These are phyloP conservation scores for Taiozyma sp. DNA, from an alignment of 1,139 yeast genomes.

Conservation along the genomic window DNA sequence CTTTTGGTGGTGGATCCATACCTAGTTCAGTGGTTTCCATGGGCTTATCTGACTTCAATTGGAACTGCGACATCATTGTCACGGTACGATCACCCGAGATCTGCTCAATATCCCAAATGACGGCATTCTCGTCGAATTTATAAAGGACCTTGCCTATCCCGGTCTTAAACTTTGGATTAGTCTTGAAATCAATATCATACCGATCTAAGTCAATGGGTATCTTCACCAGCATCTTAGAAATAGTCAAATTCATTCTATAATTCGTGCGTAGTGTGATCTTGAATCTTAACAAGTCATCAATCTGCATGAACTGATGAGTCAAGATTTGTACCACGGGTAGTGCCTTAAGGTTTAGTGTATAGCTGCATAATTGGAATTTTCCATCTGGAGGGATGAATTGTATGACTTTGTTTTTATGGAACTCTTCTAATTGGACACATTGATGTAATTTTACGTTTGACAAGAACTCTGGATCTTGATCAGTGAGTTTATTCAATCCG, in stretches of 20 bases:
- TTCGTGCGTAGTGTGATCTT: conserved; percentile 41
- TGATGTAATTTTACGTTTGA: conserved; percentile 66
- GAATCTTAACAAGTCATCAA: conserved; percentile 36
- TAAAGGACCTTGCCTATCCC: conserved; percentile 64
- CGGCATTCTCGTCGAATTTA: conserved; percentile 56
- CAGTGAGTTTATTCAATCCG: conserved; percentile 54
- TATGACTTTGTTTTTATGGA: conserved; percentile 50
- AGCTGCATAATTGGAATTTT: conserved; percentile 56
- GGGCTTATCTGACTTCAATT: conserved; percentile 32
- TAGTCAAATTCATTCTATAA: conserved; percentile 59
- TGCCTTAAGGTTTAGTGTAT: conserved; percentile 25
- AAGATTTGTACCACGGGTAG: conserved; percentile 30
- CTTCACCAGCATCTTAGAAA: conserved; percentile 51
- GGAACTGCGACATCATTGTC: conserved; percentile 60
- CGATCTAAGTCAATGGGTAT: conserved; percentile 42
- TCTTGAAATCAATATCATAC: conserved; percentile 41
- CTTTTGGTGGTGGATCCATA: conserved; percentile 38
- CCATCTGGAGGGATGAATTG: conserved; percentile 82
- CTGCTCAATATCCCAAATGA: conserved; percentile 58
- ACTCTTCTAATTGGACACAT: conserved; percentile 65
- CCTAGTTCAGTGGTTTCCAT: conserved; percentile 40
- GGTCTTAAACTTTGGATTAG: conserved; percentile 60
- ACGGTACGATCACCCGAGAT: conserved; percentile 51
- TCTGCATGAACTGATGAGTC: conserved; percentile 30
- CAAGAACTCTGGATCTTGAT: conserved; percentile 23